Percentiles rank a stretch among this genome's conserved stretches.
Conservation (phyloP, 768 basidiomycete species). For the Termitomyces sp. region DNA sequence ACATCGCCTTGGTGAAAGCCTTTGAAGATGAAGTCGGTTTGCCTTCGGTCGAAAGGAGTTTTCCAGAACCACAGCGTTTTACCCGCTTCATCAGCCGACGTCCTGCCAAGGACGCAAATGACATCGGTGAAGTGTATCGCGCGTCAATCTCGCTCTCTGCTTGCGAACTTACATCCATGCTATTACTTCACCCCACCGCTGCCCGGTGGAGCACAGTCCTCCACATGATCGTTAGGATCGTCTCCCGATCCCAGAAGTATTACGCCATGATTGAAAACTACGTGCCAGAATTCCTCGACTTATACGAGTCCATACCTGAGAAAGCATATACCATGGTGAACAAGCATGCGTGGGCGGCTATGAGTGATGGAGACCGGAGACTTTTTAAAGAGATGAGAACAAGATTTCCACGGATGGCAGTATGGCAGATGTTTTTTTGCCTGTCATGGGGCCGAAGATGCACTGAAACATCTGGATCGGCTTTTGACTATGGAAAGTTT, state of each 20-base stretch:
- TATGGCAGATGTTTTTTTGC: slow-evolving; percentile 7
- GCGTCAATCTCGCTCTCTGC: neutral
- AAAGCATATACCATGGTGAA: neutral
- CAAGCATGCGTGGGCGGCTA: neutral
- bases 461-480: neutral
- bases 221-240: neutral
- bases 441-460: slow-evolving; percentile 1
- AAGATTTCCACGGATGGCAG: slow-evolving; percentile 1
- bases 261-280: neutral
- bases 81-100: too few relatives aligned
- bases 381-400: neutral
- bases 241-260: too few relatives aligned
- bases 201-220: neutral
- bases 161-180: neutral
- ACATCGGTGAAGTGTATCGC: neutral
- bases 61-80: too few relatives aligned
- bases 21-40: neutral
- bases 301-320: neutral
- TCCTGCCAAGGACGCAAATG: neutral
- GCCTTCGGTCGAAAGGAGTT: too few relatives aligned
- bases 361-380: neutral
- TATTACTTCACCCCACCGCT: neutral
- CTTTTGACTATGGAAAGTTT: neutral
- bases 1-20: neutral
- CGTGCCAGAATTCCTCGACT: neutral